These are phyloP conservation scores for Dichomitus squalens DNA, from an alignment of 1,284 basidiomycete genomes.

Conservation along the genomic window DNA sequence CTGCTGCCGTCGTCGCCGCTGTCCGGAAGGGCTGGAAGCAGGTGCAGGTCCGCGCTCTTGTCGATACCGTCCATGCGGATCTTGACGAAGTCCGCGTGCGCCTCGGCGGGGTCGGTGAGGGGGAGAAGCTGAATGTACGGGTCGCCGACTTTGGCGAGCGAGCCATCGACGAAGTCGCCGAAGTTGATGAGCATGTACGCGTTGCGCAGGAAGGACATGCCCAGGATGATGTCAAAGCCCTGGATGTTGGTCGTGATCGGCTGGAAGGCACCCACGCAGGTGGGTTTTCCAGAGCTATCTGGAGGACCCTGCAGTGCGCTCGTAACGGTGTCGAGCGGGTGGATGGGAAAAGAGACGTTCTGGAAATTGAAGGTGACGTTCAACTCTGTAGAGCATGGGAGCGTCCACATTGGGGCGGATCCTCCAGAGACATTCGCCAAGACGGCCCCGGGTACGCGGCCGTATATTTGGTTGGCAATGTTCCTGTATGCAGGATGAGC, in stretches of 20 bases:
- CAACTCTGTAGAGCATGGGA: slow-evolving; percentile 62
- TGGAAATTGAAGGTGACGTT: slow-evolving; percentile 63
- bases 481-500: slow-evolving; percentile 34
- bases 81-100: slow-evolving; percentile 56
- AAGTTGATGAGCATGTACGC: slow-evolving; percentile 63
- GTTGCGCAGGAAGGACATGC: slow-evolving; percentile 79
- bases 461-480: slow-evolving; percentile 60
- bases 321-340: slow-evolving; percentile 62
- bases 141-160: slow-evolving; percentile 33
- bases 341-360: slow-evolving; percentile 54
- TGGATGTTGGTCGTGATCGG: slow-evolving; percentile 54
- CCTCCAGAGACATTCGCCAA: slow-evolving; percentile 43
- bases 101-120: slow-evolving; percentile 40
- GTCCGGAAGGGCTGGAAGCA: slow-evolving; percentile 48
- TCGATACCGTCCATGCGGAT: slow-evolving; percentile 52
- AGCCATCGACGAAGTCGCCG: slow-evolving; percentile 54
- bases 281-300: slow-evolving; percentile 25
- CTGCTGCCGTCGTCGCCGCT: slow-evolving; percentile 15
- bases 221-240: slow-evolving; percentile 75
- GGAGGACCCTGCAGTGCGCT: slow-evolving; percentile 22
- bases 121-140: slow-evolving; percentile 68
- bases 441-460: slow-evolving; percentile 49
- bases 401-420: slow-evolving; percentile 53
- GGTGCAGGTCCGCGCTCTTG: slow-evolving; percentile 44
- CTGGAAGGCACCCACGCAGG: slow-evolving; percentile 54